Conservation (phyloP, 2,329 filamentous ascomycete genomes). For the Hypomyces perniciosus region DNA sequence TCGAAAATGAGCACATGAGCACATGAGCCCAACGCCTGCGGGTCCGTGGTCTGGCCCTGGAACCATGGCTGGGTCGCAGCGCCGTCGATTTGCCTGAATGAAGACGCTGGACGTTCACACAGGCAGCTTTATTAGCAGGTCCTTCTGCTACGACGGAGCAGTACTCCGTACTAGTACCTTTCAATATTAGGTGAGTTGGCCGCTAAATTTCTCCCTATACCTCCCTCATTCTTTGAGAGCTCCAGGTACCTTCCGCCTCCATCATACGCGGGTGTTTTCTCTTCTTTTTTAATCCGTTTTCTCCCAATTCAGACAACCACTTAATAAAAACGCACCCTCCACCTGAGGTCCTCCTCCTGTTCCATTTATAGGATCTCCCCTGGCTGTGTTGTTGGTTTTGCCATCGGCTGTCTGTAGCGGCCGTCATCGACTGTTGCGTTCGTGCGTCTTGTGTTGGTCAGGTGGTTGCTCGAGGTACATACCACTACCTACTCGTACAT, state of each 20-base stretch:
- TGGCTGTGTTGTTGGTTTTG: slow-evolving; percentile 1
- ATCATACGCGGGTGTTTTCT: too few relatives aligned
- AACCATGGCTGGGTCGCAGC: slow-evolving; percentile 1
- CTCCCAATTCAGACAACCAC: too few relatives aligned
- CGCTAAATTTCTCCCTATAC: too few relatives aligned
- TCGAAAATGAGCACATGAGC: slow-evolving; percentile 43
- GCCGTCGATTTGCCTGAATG: background rate
- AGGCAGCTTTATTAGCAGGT: too few relatives aligned
- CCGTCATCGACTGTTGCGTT: background rate
- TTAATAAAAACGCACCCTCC: too few relatives aligned
- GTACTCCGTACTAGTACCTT: too few relatives aligned
- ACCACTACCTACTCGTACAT: too few relatives aligned
- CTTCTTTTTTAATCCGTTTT: background rate
- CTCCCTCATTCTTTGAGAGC: too few relatives aligned
- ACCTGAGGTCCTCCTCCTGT: background rate
- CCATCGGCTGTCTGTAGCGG: background rate
- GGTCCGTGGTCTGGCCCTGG: slow-evolving; percentile 19
- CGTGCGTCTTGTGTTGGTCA: slow-evolving; percentile 12
- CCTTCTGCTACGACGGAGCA: too few relatives aligned
- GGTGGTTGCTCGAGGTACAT: slow-evolving; percentile 4
- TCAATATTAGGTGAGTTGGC: too few relatives aligned
- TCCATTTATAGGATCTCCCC: background rate
- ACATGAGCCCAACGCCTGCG: slow-evolving; percentile 34
- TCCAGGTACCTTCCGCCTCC: too few relatives aligned
- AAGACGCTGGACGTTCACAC: background rate